Percentiles rank a stretch among this genome's conserved stretches.
phyloP scores from a whole-genome alignment of 2,329 filamentous ascomycete species.

The Trichoderma arundinaceum region DNA sequence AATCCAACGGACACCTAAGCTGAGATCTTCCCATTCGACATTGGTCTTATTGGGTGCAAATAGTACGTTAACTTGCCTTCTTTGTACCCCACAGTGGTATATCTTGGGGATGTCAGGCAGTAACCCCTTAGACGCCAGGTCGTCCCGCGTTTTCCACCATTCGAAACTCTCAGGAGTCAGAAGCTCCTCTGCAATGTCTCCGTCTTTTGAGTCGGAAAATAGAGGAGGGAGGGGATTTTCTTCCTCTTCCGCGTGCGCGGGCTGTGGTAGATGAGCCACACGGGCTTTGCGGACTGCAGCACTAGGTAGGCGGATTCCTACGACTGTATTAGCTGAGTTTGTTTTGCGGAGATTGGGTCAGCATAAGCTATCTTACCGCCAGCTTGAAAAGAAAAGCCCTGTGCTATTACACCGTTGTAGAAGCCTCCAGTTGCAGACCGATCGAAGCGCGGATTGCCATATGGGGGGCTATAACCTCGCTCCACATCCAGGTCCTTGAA shows the following conservation, averaged over 20 bases:
- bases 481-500: neutral
- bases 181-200: constrained; percentile 11
- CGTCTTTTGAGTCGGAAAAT: neutral
- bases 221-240: neutral
- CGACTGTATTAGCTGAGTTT: neutral
- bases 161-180: neutral
- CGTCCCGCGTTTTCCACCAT: neutral
- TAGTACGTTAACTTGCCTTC: neutral
- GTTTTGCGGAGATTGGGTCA: neutral
- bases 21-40: constrained; percentile 9
- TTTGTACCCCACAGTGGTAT: neutral
- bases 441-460: neutral
- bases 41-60: neutral
- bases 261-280: constrained; percentile 19
- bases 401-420: neutral
- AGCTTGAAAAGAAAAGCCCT: neutral
- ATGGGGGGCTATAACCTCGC: neutral
- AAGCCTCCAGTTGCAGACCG: neutral
- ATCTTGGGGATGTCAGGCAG: neutral
- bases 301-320: neutral
- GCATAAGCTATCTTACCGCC: neutral
- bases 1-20: constrained; percentile 14
- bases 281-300: neutral
- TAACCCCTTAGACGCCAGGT: neutral
- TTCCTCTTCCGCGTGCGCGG: neutral